These are phyloP conservation scores for Sequoiadendron giganteum DNA, from an alignment of 75 land plant genomes.

Conservation along the genomic window DNA sequence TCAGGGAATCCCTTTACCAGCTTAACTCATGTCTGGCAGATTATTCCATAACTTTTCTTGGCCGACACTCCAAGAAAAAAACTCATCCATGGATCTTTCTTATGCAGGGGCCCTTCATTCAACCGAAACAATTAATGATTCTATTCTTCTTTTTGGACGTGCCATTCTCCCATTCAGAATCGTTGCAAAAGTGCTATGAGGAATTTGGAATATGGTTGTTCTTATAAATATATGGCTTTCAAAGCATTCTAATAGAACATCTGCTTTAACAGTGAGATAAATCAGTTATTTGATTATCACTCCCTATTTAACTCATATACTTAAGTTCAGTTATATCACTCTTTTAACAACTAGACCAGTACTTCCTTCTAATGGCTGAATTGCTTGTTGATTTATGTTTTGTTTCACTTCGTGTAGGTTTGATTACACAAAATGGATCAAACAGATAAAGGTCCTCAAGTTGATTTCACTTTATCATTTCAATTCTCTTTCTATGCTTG, in stretches of 20 bases:
- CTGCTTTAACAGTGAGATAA: not conserved
- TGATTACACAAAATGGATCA: no score
- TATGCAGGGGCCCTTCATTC: not conserved
- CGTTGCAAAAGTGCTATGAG: not conserved
- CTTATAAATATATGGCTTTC: no score
- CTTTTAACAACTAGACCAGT: no score
- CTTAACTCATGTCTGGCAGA: not conserved
- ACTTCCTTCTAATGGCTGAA: no score
- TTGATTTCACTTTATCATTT: no score
- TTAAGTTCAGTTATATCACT: no score
- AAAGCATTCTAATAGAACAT: no score
- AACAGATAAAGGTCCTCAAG: no score
- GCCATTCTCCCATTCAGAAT: not conserved
- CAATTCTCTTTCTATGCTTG: no score
- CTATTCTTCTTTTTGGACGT: not conserved
- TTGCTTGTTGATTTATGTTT: no score
- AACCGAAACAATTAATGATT: not conserved
- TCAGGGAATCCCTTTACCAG: not conserved
- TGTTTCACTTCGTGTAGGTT: no score
- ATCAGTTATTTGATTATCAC: not conserved
- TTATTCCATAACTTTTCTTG: not conserved
- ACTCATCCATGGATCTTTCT: not conserved
- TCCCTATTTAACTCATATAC: not conserved
- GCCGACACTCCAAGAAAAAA: not conserved
- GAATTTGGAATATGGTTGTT: not conserved